These are phyloP conservation scores for Chaetomium sp. DNA, from an alignment of 2,329 filamentous ascomycete species.

Conservation along the genomic window DNA sequence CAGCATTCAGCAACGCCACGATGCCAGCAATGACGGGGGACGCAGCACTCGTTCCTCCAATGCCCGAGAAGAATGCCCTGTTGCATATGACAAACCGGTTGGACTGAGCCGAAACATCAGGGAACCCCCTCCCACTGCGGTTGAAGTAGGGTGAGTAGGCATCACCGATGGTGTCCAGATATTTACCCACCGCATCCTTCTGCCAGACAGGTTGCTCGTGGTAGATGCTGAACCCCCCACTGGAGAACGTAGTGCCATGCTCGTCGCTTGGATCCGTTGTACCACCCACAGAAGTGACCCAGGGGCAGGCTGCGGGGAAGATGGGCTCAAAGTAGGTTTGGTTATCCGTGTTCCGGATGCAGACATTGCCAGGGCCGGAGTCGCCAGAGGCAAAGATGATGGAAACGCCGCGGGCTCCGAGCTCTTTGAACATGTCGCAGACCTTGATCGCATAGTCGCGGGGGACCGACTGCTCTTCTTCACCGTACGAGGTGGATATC, in stretches of 20 bases:
- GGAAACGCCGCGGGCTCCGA: conserved; percentile 60
- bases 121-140: conserved; percentile 38
- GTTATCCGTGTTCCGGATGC: conserved; percentile 49
- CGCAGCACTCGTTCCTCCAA: conserved; percentile 33
- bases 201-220: conserved; percentile 39
- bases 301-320: conserved; percentile 52
- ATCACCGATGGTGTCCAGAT: conserved; percentile 35
- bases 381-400: conserved; percentile 55
- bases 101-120: conserved; percentile 51
- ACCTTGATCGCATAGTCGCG: conserved; percentile 53
- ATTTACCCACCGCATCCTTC: conserved; percentile 30
- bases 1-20: conserved; percentile 39
- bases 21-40: conserved; percentile 37
- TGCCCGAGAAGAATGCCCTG: conserved; percentile 16
- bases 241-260: conserved; percentile 26
- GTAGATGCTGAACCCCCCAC: conserved; percentile 43
- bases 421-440: conserved; percentile 57
- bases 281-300: conserved; percentile 53
- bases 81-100: conserved; percentile 25
- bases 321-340: conserved; percentile 44
- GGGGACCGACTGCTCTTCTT: conserved; percentile 60
- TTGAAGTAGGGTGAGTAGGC: conserved; percentile 41
- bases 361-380: conserved; percentile 58
- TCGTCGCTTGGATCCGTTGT: conserved; percentile 36
- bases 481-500: conserved; percentile 60